These are phyloP conservation scores for Durusdinium trenchii DNA, from an alignment of 73 alveolate genomes.

Conservation along the genomic window DNA sequence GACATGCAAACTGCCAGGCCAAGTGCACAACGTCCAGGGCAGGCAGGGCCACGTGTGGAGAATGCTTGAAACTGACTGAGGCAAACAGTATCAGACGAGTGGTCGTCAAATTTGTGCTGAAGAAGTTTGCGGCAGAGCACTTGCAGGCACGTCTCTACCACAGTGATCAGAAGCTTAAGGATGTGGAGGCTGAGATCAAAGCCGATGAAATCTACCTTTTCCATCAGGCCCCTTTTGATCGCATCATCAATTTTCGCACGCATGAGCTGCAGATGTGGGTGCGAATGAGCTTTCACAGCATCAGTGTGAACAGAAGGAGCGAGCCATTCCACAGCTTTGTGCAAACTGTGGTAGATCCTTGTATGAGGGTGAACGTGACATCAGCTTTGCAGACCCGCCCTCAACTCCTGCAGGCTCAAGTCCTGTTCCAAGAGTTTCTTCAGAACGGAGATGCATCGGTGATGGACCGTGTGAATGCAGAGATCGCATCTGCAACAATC, in stretches of 20 bases:
- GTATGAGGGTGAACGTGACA: neutral
- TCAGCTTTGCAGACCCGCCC: neutral
- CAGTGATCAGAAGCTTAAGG: neutral
- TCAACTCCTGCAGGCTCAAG: neutral
- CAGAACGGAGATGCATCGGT: neutral
- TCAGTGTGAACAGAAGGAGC: neutral
- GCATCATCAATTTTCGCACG: neutral
- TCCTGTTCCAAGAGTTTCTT: neutral
- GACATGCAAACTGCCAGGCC: neutral
- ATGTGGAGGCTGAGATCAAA: neutral
- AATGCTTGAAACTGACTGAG: neutral
- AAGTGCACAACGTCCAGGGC: neutral
- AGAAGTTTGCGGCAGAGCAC: conserved; percentile 14
- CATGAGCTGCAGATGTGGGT: conserved; percentile 11
- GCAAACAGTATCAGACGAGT: neutral
- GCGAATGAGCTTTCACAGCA: neutral
- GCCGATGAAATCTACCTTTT: neutral
- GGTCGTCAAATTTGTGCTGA: neutral
- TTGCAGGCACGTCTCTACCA: neutral
- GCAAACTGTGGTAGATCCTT: neutral
- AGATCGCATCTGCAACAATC: neutral
- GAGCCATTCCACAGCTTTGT: neutral
- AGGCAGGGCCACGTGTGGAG: neutral
- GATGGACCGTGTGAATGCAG: neutral
- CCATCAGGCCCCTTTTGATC: neutral